These are phyloP conservation scores for Cercospora beticola DNA, from an alignment of 2,329 filamentous ascomycete species.

Conservation along the genomic window DNA sequence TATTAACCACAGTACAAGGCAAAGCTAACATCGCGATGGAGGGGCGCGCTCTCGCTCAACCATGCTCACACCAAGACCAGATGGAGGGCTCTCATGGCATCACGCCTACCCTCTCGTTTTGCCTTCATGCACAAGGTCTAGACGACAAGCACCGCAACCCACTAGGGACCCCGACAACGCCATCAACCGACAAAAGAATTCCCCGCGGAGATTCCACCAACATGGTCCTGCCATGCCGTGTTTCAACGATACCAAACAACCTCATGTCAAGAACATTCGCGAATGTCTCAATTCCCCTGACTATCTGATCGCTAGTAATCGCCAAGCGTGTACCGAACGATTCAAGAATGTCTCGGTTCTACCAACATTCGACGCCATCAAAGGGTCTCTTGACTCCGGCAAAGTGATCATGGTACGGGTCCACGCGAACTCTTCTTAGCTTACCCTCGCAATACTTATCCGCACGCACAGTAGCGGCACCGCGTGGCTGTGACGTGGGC, in stretches of 20 bases:
- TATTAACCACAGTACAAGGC: background rate
- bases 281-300: background rate
- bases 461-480: background rate
- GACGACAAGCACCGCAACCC: background rate
- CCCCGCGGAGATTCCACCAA: background rate
- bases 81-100: background rate
- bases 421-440: background rate
- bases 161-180: background rate
- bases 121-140: background rate
- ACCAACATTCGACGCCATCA: background rate
- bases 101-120: background rate
- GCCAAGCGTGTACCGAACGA: background rate
- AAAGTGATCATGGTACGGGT: background rate
- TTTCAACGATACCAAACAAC: background rate
- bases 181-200: background rate
- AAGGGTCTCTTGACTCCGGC: background rate
- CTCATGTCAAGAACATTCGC: background rate
- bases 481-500: background rate
- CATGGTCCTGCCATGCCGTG: background rate
- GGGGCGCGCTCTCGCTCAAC: background rate
- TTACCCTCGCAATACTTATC: background rate
- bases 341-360: constrained; percentile 1
- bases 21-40: background rate
- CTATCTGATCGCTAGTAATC: background rate
- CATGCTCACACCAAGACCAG: background rate